Percentiles rank a stretch among this genome's conserved stretches.
Evolutionary conservation across 202 grass and related monocot species (phyloP).

Genomic region (Panicum hallii): DNA sequence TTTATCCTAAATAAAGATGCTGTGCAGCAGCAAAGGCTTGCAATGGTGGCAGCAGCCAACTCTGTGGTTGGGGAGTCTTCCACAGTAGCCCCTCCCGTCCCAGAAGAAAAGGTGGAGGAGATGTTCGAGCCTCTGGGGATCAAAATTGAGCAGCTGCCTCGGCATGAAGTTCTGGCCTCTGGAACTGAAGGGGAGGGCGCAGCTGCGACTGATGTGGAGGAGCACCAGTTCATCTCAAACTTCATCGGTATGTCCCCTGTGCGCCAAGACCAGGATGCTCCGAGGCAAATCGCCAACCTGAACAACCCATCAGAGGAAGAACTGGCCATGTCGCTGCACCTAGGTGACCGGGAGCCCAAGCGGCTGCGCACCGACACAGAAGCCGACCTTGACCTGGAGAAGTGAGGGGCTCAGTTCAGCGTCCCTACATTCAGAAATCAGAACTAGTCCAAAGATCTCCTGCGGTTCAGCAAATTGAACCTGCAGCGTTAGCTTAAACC

Average conservation of each 20-base stretch:
- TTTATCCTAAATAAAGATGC: conserved; percentile 65
- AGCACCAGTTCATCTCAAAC: conserved; percentile 93
- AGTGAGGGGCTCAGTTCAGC: conserved; percentile 39
- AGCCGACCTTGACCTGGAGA: conserved; percentile 62
- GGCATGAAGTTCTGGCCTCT: conserved; percentile 44
- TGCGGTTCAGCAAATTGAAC: conserved; percentile 37
- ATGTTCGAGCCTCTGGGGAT: conserved; percentile 78
- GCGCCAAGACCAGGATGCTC: conserved; percentile 49
- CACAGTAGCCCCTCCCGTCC: conserved; percentile 33
- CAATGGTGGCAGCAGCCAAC: conserved; percentile 57
- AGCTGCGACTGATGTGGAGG: conserved; percentile 65
- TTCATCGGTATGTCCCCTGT: conserved; percentile 64
- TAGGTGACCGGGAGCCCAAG: conserved; percentile 85
- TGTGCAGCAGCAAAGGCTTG: conserved; percentile 80
- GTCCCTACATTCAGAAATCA: not conserved
- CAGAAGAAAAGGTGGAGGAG: conserved; percentile 70
- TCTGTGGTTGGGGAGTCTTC: conserved; percentile 73
- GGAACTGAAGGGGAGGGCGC: conserved; percentile 66
- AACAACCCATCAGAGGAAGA: conserved; percentile 85
- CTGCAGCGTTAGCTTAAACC: conserved; percentile 37
- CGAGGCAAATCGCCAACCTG: conserved; percentile 63
- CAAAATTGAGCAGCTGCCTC: conserved; percentile 74
- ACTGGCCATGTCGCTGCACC: conserved; percentile 71
- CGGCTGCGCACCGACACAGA: conserved; percentile 56
- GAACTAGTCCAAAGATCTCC: conserved; percentile 26